phyloP scores from a whole-genome alignment of 768 basidiomycete genomes.

The Tricholoma sp. region DNA sequence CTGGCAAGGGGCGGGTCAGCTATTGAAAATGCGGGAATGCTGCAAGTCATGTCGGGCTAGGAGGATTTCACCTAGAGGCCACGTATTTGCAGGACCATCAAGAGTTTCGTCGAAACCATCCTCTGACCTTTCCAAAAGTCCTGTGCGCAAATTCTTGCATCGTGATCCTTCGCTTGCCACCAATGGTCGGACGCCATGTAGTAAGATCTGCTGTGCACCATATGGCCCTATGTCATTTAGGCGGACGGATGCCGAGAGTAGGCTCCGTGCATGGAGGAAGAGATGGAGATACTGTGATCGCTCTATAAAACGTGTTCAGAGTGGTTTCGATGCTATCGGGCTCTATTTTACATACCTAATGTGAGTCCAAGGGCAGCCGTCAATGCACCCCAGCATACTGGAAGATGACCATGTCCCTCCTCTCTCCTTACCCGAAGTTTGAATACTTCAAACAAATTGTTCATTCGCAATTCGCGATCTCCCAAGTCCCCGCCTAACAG shows the following conservation, averaged over 20 bases:
- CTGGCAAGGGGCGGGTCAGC: slow-evolving; percentile 30
- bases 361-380: slow-evolving; percentile 71
- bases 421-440: slow-evolving; percentile 65
- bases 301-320: slow-evolving; percentile 39
- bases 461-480: slow-evolving; percentile 24
- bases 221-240: slow-evolving; percentile 93
- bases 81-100: slow-evolving; percentile 78
- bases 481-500: slow-evolving; percentile 17
- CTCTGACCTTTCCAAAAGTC: slow-evolving; percentile 25
- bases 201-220: slow-evolving; percentile 79
- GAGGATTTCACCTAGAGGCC: slow-evolving; percentile 94
- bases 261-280: slow-evolving; percentile 85
- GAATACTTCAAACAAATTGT: slow-evolving; percentile 54
- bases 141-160: slow-evolving; percentile 47
- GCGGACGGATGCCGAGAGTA: slow-evolving; percentile 89
- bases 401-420: slow-evolving; percentile 74
- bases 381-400: slow-evolving; percentile 86
- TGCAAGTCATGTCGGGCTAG: slow-evolving; percentile 88
- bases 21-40: slow-evolving; percentile 97
- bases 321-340: not conserved
- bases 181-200: slow-evolving; percentile 65
- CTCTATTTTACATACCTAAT: slow-evolving; percentile 43
- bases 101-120: slow-evolving; percentile 34
- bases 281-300: slow-evolving; percentile 83
- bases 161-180: slow-evolving; percentile 49